Conservation (phyloP, 2,329 filamentous ascomycete species). For the Tolypocladium cylindrosporum region DNA sequence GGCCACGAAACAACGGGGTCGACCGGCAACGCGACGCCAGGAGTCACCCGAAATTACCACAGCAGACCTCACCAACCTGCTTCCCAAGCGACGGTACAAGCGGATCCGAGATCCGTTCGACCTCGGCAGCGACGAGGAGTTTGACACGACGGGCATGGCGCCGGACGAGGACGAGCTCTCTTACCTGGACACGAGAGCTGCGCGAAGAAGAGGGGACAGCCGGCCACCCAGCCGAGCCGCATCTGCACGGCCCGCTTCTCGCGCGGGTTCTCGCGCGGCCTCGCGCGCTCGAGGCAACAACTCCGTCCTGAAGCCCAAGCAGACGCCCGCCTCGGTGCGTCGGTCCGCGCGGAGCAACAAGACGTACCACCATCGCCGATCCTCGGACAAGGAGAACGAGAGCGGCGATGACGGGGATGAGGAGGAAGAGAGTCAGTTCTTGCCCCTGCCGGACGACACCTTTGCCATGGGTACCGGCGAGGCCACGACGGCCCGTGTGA, state of each 20-base stretch:
- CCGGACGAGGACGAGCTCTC: slow-evolving; percentile 49
- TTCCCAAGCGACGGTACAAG: slow-evolving; percentile 42
- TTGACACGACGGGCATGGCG: slow-evolving; percentile 36
- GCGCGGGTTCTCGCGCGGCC: slow-evolving; percentile 11
- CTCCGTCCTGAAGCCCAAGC: slow-evolving; percentile 14
- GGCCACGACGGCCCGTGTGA: slow-evolving; percentile 24
- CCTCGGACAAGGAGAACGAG: slow-evolving; percentile 51
- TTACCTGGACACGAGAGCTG: slow-evolving; percentile 26
- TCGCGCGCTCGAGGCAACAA: slow-evolving; percentile 5
- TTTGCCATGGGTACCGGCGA: slow-evolving; percentile 22
- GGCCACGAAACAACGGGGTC: slow-evolving; percentile 15
- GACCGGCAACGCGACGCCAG: slow-evolving; percentile 21
- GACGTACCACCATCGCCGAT: slow-evolving; percentile 38
- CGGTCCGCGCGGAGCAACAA: slow-evolving; percentile 19
- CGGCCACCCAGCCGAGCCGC: slow-evolving; percentile 17
- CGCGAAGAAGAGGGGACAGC: slow-evolving; percentile 23
- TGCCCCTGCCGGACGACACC: slow-evolving; percentile 34
- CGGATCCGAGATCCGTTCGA: slow-evolving; percentile 27
- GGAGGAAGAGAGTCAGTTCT: slow-evolving; percentile 28
- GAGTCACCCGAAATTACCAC: slow-evolving; percentile 38
- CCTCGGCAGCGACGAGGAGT: slow-evolving; percentile 34
- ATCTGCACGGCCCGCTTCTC: slow-evolving; percentile 16
- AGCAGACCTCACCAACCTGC: slow-evolving; percentile 41
- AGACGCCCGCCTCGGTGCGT: slow-evolving; percentile 10
- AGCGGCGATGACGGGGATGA: slow-evolving; percentile 23